A percentile compares a stretch with the other conserved stretches of the same genome.
These are phyloP conservation scores for Pichia pseudocactophila DNA, from an alignment of 805 yeast genomes.

Conservation along the genomic window DNA sequence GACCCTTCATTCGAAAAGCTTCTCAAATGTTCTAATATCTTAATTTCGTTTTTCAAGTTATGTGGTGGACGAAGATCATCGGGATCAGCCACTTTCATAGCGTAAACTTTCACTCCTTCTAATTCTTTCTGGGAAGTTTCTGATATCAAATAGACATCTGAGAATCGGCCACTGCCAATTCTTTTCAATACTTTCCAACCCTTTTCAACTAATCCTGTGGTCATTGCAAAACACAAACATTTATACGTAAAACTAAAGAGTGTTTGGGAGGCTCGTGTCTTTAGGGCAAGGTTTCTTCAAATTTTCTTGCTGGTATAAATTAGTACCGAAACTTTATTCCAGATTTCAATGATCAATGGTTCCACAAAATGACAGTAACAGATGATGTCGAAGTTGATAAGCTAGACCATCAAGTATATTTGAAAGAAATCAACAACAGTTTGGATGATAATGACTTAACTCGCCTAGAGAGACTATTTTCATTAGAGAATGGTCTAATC, in stretches of 20 bases:
- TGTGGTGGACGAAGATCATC: conserved; percentile 50
- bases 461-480: not conserved
- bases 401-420: not conserved
- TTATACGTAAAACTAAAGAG: no score
- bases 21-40: conserved; percentile 25
- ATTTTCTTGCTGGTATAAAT: no score
- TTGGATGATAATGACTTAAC: not conserved
- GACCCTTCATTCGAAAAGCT: not conserved
- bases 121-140: conserved; percentile 21
- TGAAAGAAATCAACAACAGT: not conserved
- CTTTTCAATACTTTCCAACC: conserved; percentile 16
- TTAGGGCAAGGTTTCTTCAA: no score
- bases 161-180: conserved; percentile 37
- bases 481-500: not conserved
- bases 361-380: not conserved
- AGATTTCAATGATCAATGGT: not conserved
- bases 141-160: conserved; percentile 27
- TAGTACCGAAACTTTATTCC: no score
- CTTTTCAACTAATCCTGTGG: no score
- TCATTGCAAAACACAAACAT: no score
- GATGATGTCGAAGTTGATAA: not conserved
- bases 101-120: conserved; percentile 20
- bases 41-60: conserved; percentile 37
- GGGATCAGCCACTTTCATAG: conserved; percentile 40
- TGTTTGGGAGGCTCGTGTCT: not conserved